phyloP scores from a whole-genome alignment of 2,329 filamentous ascomycete genomes.

The Fusarium globosum region DNA sequence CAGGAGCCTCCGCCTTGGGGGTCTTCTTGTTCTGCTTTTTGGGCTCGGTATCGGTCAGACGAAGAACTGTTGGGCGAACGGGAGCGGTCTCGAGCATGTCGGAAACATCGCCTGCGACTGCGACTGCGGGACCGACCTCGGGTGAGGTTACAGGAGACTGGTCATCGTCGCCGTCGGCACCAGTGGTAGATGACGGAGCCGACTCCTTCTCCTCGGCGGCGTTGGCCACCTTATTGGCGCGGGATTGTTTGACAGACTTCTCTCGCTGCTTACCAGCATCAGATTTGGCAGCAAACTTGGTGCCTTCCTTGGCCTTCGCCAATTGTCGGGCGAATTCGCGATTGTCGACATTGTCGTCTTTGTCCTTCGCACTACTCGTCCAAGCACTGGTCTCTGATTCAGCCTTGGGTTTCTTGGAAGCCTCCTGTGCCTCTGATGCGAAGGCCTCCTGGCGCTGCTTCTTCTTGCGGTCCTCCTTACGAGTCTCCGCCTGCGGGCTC shows the following conservation, averaged over 20 bases:
- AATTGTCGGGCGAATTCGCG: constrained; percentile 82
- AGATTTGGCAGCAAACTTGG: constrained; percentile 65
- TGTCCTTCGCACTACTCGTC: constrained; percentile 46
- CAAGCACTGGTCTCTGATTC: constrained; percentile 45
- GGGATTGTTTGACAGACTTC: constrained; percentile 77
- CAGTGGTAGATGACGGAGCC: constrained; percentile 71
- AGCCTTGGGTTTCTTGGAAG: constrained; percentile 53
- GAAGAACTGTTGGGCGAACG: constrained; percentile 78
- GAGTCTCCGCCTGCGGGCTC: constrained; percentile 46
- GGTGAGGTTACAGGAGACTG: constrained; percentile 77
- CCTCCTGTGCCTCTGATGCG: constrained; percentile 51
- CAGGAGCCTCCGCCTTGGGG: constrained; percentile 71
- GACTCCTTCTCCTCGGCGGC: constrained; percentile 59
- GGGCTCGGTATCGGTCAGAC: constrained; percentile 76
- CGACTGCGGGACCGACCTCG: constrained; percentile 64
- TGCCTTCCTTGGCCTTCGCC: constrained; percentile 76
- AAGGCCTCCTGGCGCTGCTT: constrained; percentile 59
- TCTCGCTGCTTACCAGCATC: constrained; percentile 71
- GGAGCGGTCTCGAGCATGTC: constrained; percentile 88
- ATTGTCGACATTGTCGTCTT: constrained; percentile 70
- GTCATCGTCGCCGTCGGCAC: constrained; percentile 84
- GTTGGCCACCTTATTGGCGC: constrained; percentile 63
- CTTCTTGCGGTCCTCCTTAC: constrained; percentile 58
- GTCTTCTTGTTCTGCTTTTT: constrained; percentile 72
- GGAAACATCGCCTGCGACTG: constrained; percentile 75